These are phyloP conservation scores for Chrysanthemum lavandulifolium DNA, from an alignment of 129 eudicot genomes.

Conservation along the genomic window DNA sequence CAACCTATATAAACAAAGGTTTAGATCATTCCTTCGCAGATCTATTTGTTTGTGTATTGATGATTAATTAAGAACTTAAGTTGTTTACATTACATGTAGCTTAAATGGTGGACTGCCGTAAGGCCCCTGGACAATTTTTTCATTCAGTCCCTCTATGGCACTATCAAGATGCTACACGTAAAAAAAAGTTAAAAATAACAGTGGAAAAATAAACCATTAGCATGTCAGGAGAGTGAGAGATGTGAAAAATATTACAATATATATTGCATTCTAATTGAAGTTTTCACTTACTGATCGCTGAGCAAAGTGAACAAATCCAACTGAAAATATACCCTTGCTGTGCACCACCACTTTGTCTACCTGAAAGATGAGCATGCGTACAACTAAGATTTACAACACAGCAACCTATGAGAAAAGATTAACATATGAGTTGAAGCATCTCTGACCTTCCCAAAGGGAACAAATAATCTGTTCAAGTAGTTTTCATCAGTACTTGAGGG, in stretches of 20 bases:
- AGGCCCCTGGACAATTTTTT: conserved; percentile 61
- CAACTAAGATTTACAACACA: conserved; percentile 14
- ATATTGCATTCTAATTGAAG: neutral
- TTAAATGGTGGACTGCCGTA: conserved; percentile 49
- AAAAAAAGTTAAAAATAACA: conserved; percentile 12
- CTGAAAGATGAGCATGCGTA: conserved; percentile 45
- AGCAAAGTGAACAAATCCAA: conserved; percentile 74
- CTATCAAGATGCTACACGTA: conserved; percentile 71
- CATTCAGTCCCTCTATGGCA: conserved; percentile 61
- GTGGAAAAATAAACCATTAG: neutral
- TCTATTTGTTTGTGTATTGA: conserved; percentile 12
- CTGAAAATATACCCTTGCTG: conserved; percentile 48
- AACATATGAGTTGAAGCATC: neutral
- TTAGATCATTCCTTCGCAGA: conserved; percentile 5
- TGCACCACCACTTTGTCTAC: conserved; percentile 71
- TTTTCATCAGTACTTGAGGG: conserved; percentile 65
- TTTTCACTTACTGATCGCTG: conserved; percentile 59
- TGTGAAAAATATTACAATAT: neutral
- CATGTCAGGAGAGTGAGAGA: neutral
- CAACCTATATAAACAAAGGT: conserved; percentile 47
- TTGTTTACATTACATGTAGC: conserved; percentile 49
- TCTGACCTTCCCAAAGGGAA: conserved; percentile 65
- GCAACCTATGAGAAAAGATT: neutral
- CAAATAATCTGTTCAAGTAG: conserved; percentile 59
- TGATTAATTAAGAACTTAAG: conserved; percentile 1